Evolutionary conservation across 306 rosid species (phyloP), one percentile per base, ranked within the genome.

Genomic region (Canavalia gladiata): DNA sequence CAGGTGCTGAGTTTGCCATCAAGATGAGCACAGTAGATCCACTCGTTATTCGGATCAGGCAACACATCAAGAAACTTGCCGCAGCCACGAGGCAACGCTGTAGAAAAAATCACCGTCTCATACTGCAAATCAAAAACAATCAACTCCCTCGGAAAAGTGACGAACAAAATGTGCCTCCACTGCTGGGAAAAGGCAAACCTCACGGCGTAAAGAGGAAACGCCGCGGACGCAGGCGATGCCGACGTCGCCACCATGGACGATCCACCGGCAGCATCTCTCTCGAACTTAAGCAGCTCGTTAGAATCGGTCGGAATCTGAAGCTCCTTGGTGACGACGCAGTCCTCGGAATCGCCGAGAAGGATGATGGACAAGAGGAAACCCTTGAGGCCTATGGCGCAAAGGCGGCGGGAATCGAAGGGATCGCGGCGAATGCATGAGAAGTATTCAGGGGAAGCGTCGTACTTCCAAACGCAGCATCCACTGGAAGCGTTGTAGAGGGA

Each of bases 1-100:
- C 99, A 96, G 60, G 92, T 89, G 76, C 97, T 96, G 83, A 96
- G 97, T 86, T 74, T 96, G 74, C 99, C 99, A 70, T 96, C 98
- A 7, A 89, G 76, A 74, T 96, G 99, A 82, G 91, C 94, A 82
- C 99, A 96, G 77, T 96, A 91, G 47, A 96, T 77, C 79, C 89
- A 84, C 52, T 92, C 98, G 28, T 86, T 86, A 84, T 83, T 88
- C 5, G 93, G 94, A 85, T 96, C 99, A 4, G 99, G 94, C 51
- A 96, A 73, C 84, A 96, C 97, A 31, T 90, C 99, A 2, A 90
- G 89, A 80, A 93, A 92, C 88, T 96, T 96, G 83, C 98, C 91
- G 39, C 92, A 90, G 13, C 97, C 97, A 42, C 97, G 98, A 56
- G 98, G 98, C 88, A 94, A 77, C 13, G 94, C 54, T 6, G 91